Base-by-base conservation (phyloP, 2,329 filamentous ascomycete genomes). In the Phoma sp. region DNA sequence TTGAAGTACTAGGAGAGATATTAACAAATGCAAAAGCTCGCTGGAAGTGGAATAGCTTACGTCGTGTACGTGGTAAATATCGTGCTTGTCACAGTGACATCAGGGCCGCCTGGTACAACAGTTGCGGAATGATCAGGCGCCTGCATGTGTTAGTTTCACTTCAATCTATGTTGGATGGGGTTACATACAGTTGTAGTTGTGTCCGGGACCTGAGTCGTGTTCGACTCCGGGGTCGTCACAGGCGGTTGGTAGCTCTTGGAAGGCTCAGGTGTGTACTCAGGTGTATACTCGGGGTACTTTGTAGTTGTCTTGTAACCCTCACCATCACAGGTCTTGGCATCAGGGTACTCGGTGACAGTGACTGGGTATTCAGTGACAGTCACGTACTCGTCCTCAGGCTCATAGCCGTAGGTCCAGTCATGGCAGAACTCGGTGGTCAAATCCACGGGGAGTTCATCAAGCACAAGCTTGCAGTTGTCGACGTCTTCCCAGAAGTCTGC, bases 401-500 rank as follows among this genome's bases (percentile, higher is more conserved):
- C 12, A 25, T 50, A 49, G 29, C 46, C 52, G 17, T 46, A 34
- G 4, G 36, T 47, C 34, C 34, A 50, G 25, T 55, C 45, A 15
- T 55, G 28, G 20, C 46, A 55, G 23, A 55, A 55, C 11, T 49
- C 45, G 34, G 33, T 37, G 17, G 46, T 46, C 9, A 46, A 23
- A 15, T 49, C 45, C 6, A 39, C 23, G 6, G 45, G 45, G n/a
- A 55, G 32, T 9, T 55, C 52, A 7, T 55, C 30, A 23, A 55
- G 52, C 17, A 55, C 51, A 17, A 54, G 51, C 45, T 49, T 39
- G 34, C 51, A 54, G 30, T 54, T 54, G 33, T 49, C 45, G 39
- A 54, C 51, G n/a, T 54, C 51, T 42, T 54, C 51, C 45, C 40
- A 45, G 40, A 46, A 54, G 46, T 54, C 51, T 2, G 51, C 51